phyloP scores from a whole-genome alignment of 352 stramenopile genomes.

The Phytophthora multivora region DNA sequence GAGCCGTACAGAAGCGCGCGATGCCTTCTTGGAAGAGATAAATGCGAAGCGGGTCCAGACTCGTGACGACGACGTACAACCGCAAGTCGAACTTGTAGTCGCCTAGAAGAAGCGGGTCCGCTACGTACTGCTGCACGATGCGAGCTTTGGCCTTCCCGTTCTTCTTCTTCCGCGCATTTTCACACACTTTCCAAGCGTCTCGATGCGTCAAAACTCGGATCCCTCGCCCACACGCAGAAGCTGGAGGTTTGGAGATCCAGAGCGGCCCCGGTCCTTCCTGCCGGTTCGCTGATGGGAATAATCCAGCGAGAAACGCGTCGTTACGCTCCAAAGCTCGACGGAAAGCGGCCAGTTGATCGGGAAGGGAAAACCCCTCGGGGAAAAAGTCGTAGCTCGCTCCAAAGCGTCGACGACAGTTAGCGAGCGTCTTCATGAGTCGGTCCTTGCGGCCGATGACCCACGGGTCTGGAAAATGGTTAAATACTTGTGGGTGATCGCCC shows the following conservation, averaged over 20 bases:
- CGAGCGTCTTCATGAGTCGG: conserved; percentile 80
- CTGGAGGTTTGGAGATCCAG: conserved; percentile 91
- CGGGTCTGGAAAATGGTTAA: conserved; percentile 91
- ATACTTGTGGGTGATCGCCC: conserved; percentile 62
- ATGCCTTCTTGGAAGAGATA: conserved; percentile 90
- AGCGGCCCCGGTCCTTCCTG: conserved; percentile 32
- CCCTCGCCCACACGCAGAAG: conserved; percentile 84
- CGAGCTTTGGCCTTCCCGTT: conserved; percentile 34
- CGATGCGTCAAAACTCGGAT: conserved; percentile 77
- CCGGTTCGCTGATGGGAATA: conserved; percentile 10
- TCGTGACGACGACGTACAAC: conserved; percentile 91
- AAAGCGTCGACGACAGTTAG: conserved; percentile 60
- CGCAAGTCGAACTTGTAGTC: conserved; percentile 92
- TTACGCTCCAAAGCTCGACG: conserved; percentile 53
- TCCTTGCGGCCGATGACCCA: conserved; percentile 93
- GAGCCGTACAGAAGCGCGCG: conserved; percentile 79
- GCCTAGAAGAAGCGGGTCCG: conserved; percentile 74
- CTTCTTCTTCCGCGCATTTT: conserved; percentile 24
- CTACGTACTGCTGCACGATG: conserved; percentile 85
- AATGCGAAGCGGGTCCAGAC: conserved; percentile 81
- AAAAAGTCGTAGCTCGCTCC: conserved; percentile 76
- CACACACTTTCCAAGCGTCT: conserved; percentile 30
- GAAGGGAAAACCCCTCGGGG: conserved; percentile 85
- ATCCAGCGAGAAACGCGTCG: conserved; percentile 27
- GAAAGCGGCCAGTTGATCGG: conserved; percentile 69